A percentile compares a stretch with the other conserved stretches of the same genome.
Evolutionary conservation across 371 early-diverging fungal species (phyloP).

Genomic region (Choanephora cucurbitarum): DNA sequence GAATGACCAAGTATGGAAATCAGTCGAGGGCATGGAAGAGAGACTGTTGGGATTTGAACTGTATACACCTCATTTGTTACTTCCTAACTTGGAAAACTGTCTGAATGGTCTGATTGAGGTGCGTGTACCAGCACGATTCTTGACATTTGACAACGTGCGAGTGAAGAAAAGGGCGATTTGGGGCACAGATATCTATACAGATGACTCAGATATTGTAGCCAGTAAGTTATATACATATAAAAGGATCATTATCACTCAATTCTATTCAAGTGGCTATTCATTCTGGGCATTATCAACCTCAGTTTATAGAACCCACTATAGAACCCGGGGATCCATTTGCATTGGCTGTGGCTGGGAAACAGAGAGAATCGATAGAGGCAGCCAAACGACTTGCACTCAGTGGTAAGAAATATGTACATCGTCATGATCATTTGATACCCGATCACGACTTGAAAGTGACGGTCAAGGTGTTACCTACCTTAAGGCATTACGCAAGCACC

Average conservation of each 20-base stretch:
- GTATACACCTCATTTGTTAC: constrained; percentile 48
- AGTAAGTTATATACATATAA: constrained; percentile 44
- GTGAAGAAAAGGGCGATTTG: constrained; percentile 71
- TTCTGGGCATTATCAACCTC: constrained; percentile 39
- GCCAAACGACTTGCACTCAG: constrained; percentile 20
- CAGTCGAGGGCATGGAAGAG: constrained; percentile 43
- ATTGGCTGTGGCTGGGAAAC: constrained; percentile 32
- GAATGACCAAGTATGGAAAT: constrained; percentile 52
- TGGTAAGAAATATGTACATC: constrained; percentile 22
- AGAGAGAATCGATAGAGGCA: constrained; percentile 22
- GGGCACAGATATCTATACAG: constrained; percentile 89
- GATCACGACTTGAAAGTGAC: constrained; percentile 69
- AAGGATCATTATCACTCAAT: no score
- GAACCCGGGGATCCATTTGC: constrained; percentile 32
- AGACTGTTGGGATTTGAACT: constrained; percentile 48
- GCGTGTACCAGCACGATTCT: constrained; percentile 54
- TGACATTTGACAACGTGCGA: constrained; percentile 56
- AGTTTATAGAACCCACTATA: constrained; percentile 32
- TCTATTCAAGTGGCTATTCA: constrained; percentile 53
- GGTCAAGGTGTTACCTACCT: constrained; percentile 72
- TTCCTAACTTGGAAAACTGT: constrained; percentile 52
- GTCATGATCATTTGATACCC: constrained; percentile 19
- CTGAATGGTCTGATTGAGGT: constrained; percentile 61
- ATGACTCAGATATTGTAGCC: constrained; percentile 86
- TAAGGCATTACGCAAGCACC: constrained; percentile 69